Evolutionary conservation across 2,329 filamentous ascomycete species (phyloP).

Genomic region (Geoglossum cookeanum): DNA sequence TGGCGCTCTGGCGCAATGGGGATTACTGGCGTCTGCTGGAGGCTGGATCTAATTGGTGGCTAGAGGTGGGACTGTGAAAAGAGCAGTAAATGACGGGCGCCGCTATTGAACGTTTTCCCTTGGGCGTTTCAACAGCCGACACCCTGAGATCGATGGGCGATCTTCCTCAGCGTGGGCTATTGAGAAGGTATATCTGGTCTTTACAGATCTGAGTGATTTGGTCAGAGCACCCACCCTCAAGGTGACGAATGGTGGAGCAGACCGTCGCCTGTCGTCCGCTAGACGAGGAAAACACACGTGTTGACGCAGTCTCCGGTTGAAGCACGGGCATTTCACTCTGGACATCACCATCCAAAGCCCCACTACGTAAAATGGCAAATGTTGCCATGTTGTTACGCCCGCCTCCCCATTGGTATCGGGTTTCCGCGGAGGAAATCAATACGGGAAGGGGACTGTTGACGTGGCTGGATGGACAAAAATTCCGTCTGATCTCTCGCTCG

Average conservation of each 20-base stretch:
- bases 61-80: neutral
- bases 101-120: neutral
- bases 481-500: conserved; percentile 17
- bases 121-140: neutral
- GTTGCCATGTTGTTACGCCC: conserved; percentile 22
- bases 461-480: conserved; percentile 10
- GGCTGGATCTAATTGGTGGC: neutral
- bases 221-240: neutral
- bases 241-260: neutral
- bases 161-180: neutral
- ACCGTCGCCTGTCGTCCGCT: neutral
- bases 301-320: neutral
- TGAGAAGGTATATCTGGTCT: neutral
- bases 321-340: neutral
- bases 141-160: neutral
- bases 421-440: neutral
- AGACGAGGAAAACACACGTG: neutral
- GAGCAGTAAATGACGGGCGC: neutral
- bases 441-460: conserved; percentile 19
- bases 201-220: neutral
- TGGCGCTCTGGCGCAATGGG: neutral
- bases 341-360: neutral
- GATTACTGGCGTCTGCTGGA: neutral
- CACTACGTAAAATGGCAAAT: conserved; percentile 6
- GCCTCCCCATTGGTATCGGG: conserved; percentile 11